Evolutionary conservation across 2,329 filamentous ascomycete species (phyloP).

Genomic region (Claviceps citrina): DNA sequence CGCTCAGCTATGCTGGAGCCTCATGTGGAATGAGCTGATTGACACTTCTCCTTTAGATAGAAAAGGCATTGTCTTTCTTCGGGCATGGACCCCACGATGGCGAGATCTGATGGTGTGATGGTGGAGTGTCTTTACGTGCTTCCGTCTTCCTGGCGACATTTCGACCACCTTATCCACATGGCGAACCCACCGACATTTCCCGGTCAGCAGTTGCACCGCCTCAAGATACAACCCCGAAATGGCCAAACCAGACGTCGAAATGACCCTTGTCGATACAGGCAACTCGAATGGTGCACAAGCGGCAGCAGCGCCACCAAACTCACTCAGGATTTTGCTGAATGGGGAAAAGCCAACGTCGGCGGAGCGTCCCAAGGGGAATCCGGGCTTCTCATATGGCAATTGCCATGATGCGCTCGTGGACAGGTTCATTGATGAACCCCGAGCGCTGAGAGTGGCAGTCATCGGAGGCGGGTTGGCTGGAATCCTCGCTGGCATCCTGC

Average conservation of each 20-base stretch:
- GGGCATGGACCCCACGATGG: no score
- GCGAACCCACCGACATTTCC: neutral
- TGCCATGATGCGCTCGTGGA: constrained; percentile 11
- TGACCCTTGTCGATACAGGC: neutral
- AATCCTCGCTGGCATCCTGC: constrained; percentile 42
- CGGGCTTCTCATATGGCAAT: neutral
- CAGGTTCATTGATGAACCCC: constrained; percentile 20
- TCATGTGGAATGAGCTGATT: no score
- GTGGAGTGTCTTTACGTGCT: constrained; percentile 3
- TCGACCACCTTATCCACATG: neutral
- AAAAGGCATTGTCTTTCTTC: no score
- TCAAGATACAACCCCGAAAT: neutral
- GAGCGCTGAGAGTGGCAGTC: constrained; percentile 19
- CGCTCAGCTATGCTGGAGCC: no score
- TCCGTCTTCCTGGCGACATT: neutral
- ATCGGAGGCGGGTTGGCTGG: constrained; percentile 23
- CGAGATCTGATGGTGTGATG: neutral
- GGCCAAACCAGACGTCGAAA: neutral
- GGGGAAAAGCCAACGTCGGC: neutral
- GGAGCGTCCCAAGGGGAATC: neutral
- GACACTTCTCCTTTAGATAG: no score
- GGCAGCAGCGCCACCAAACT: neutral
- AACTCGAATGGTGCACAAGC: neutral
- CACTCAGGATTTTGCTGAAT: neutral
- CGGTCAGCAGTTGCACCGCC: neutral